Evolutionary conservation across 768 basidiomycete species (phyloP).

Genomic region (Mycena capillaripes): DNA sequence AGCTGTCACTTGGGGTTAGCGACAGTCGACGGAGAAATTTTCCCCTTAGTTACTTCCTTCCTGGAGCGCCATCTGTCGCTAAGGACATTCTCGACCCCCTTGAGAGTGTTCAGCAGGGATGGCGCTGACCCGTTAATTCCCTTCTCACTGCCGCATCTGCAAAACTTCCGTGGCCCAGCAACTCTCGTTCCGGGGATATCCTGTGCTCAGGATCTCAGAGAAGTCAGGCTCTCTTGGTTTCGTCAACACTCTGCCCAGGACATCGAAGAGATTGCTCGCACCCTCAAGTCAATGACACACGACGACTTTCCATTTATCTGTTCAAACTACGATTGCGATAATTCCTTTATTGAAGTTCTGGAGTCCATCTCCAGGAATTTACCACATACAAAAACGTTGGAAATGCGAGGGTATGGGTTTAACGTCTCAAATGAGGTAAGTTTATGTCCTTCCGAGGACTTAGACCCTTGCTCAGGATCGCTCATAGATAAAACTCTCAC

Average conservation of each 20-base stretch:
- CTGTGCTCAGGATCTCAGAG: background rate
- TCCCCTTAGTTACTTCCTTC: background rate
- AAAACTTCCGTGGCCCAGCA: background rate
- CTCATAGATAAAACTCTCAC: background rate
- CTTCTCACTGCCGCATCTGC: background rate
- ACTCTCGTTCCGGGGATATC: background rate
- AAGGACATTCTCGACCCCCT: background rate
- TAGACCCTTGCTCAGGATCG: too few relatives aligned
- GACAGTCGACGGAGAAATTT: too few relatives aligned
- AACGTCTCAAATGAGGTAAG: background rate
- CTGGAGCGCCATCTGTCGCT: background rate
- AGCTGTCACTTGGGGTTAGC: too few relatives aligned
- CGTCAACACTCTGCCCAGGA: background rate
- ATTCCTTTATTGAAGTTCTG: background rate
- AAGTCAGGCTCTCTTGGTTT: background rate
- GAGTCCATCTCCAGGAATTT: background rate
- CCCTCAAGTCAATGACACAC: too few relatives aligned
- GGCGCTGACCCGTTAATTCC: too few relatives aligned
- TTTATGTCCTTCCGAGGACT: too few relatives aligned
- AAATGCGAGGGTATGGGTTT: too few relatives aligned
- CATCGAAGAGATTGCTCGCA: background rate
- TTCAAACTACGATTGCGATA: background rate
- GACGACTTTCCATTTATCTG: background rate
- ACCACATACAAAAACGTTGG: background rate
- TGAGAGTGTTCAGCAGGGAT: background rate